Percentiles rank a stretch among this genome's conserved stretches.
phyloP scores from a whole-genome alignment of 2,329 filamentous ascomycete genomes.

The Pseudofabraea citricarpa region DNA sequence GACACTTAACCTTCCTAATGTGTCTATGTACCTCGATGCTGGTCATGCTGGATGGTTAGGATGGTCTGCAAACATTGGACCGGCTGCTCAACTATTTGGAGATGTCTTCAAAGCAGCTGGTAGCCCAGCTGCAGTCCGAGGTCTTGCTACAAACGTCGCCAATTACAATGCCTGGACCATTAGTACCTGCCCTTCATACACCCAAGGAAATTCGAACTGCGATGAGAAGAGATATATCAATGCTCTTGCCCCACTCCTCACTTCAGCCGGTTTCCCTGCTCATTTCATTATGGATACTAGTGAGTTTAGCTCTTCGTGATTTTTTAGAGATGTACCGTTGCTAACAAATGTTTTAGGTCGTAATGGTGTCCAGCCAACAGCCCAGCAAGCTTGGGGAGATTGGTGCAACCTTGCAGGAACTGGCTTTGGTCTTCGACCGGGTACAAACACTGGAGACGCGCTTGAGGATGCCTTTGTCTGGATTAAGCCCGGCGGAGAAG shows the following conservation, averaged over 20 bases:
- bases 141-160: slow-evolving; percentile 51
- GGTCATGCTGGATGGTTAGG: slow-evolving; percentile 62
- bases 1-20: slow-evolving; percentile 54
- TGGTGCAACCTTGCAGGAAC: slow-evolving; percentile 64
- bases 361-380: slow-evolving; percentile 56
- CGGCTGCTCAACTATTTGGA: slow-evolving; percentile 43
- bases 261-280: slow-evolving; percentile 41
- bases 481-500: slow-evolving; percentile 62
- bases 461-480: slow-evolving; percentile 64
- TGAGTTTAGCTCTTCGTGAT: too few species aligned
- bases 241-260: slow-evolving; percentile 43
- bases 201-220: slow-evolving; percentile 40
- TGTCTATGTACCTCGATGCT: slow-evolving; percentile 59
- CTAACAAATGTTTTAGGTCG: slow-evolving; percentile 37
- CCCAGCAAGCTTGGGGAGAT: slow-evolving; percentile 53
- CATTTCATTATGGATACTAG: slow-evolving; percentile 51
- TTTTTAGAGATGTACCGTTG: too few species aligned
- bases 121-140: slow-evolving; percentile 41
- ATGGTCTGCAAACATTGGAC: slow-evolving; percentile 53
- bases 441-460: slow-evolving; percentile 53
- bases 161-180: slow-evolving; percentile 54
- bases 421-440: slow-evolving; percentile 61
- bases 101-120: slow-evolving; percentile 41
- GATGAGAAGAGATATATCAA: slow-evolving; percentile 49
- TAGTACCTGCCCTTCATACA: slow-evolving; percentile 35